phyloP scores from a whole-genome alignment of 495 filamentous ascomycete species.

The Penicillium crystallinum region DNA sequence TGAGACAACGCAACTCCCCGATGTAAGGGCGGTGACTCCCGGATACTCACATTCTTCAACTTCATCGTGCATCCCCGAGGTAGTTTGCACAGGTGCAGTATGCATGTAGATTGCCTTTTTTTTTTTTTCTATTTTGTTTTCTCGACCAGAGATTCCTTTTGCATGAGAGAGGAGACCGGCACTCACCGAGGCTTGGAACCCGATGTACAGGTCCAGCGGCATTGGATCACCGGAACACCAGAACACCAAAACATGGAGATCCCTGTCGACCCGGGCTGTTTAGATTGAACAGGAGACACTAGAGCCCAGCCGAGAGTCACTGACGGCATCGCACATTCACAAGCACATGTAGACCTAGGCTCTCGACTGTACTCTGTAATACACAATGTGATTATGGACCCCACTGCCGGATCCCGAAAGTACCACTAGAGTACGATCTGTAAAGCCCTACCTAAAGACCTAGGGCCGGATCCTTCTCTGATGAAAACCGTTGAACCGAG shows the following conservation, averaged over 20 bases:
- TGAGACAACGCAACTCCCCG: constrained; percentile 3
- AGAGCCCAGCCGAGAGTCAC: neutral
- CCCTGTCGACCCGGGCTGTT: neutral
- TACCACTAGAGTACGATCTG: constrained; percentile 6
- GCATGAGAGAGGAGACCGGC: constrained; percentile 2
- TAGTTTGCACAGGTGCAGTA: neutral
- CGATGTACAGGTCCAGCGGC: neutral
- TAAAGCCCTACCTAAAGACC: neutral
- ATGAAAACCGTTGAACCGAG: constrained; percentile 10
- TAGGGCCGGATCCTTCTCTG: neutral
- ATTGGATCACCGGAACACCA: neutral
- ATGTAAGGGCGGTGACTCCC: constrained; percentile 3
- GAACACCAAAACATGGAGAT: neutral
- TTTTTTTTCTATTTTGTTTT: neutral
- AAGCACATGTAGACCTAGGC: too few relatives aligned
- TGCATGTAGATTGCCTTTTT: neutral
- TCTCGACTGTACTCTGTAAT: too few relatives aligned
- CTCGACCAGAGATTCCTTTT: too few relatives aligned
- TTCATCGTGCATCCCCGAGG: neutral
- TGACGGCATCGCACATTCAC: neutral
- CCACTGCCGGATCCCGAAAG: constrained; percentile 3
- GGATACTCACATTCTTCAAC: constrained; percentile 5
- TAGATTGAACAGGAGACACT: neutral
- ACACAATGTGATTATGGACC: constrained; percentile 2
- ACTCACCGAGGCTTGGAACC: neutral